Evolutionary conservation across 352 stramenopile genomes (phyloP), one percentile per base, ranked within the genome.

Genomic region (Phytophthora vignae): DNA sequence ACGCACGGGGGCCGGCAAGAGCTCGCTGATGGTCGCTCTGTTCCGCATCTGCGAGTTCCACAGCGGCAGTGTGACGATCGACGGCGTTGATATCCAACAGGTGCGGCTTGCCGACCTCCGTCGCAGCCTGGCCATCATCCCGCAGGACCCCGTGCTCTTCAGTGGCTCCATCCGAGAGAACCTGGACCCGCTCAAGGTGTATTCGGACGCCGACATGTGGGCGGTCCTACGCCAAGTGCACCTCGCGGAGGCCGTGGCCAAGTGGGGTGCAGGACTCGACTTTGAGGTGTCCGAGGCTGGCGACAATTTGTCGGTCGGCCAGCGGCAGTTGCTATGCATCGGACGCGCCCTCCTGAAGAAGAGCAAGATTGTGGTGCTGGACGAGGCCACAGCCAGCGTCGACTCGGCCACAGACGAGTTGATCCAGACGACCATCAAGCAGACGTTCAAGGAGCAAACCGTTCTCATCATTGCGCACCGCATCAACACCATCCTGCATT

Each of bases 271-370:
- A 29, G 54, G 15, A 21, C 38, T 67, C 15, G 50, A 67, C 50
- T 67, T 67, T 25, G 58, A 87, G 31, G 86, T 99, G 4, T 76
- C 90, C 0, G 94, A 99, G 72, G 84, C 85, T 38, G 97, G 97
- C 8, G 90, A 74, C 38, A 74, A 74, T 14, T 46, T 74, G 25
- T 74, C 60, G 4, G 67, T 69, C 36, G 67, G 67, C 11, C 91
- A 99, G 76, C 77, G 96, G 2, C 96, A 99, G 71, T 81, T 99
- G 4, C 56, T 99, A 0, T 99, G 96, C 25, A 98, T 99, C 65
- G 96, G 93, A 6, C 84, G 96, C 48, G 97, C 95, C 11, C 71
- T 99, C 10, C 69, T 99, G 3, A 87, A 94, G 19, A 87, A 97
- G 55, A 86, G 89, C 22, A 97, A 96, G 40, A 79, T 89, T 25